Evolutionary conservation across 2,329 filamentous ascomycete species (phyloP).

Genomic region (Sporothrix globosa): DNA sequence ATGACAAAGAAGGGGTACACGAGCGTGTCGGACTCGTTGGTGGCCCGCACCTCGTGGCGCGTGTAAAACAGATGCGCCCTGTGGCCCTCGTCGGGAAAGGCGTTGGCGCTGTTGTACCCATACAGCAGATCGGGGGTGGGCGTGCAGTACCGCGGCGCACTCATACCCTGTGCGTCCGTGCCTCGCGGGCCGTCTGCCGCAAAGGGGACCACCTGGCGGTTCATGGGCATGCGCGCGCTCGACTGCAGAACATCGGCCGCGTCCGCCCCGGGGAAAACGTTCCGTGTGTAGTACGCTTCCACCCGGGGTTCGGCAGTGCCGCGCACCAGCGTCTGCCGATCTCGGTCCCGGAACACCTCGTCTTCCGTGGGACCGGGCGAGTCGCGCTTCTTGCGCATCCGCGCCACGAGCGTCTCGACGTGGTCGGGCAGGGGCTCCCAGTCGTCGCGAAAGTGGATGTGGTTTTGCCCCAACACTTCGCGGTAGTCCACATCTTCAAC

Average conservation of each 20-base stretch:
- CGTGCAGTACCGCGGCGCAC: neutral
- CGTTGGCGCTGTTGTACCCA: neutral
- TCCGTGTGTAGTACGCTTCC: neutral
- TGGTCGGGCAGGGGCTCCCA: neutral
- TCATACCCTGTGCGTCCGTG: too few species aligned
- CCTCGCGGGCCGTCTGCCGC: neutral
- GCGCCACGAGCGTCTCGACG: conserved; percentile 2
- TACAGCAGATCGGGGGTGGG: conserved; percentile 10
- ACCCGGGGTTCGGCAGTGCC: neutral
- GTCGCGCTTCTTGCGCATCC: neutral
- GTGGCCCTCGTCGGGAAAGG: neutral
- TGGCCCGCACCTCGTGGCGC: neutral
- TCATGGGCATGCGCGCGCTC: neutral
- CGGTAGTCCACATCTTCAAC: neutral
- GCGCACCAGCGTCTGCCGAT: neutral
- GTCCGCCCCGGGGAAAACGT: neutral
- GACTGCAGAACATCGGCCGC: neutral
- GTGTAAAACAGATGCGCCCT: neutral
- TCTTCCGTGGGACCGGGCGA: neutral
- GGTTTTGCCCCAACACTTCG: neutral
- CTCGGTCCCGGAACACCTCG: neutral
- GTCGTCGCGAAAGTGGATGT: neutral
- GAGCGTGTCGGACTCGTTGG: neutral
- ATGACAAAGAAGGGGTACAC: conserved; percentile 36
- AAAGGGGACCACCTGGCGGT: conserved; percentile 12